A percentile compares a stretch with the other conserved stretches of the same genome.
These are phyloP conservation scores for Suillus americanus DNA, from an alignment of 768 basidiomycete species.

Conservation along the genomic window DNA sequence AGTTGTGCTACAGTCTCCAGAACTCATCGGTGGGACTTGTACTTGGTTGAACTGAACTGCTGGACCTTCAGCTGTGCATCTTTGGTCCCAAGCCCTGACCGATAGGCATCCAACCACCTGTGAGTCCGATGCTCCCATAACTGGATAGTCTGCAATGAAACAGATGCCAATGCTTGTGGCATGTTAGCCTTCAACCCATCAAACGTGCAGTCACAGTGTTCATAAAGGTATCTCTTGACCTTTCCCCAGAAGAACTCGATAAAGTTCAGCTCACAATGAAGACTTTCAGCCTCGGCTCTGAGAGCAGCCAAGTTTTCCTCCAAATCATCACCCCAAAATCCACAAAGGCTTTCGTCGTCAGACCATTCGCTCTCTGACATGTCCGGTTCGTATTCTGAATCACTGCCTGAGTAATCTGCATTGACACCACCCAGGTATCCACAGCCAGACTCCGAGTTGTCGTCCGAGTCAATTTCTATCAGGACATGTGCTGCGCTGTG, in stretches of 20 bases:
- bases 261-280: too few relatives aligned
- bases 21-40: background rate
- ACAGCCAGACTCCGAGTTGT: background rate
- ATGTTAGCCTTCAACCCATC: too few relatives aligned
- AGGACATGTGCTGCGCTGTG: background rate
- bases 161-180: too few relatives aligned
- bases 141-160: too few relatives aligned
- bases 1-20: too few relatives aligned
- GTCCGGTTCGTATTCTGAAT: background rate
- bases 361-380: background rate
- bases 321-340: background rate
- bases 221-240: too few relatives aligned
- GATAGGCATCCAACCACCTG: too few relatives aligned
- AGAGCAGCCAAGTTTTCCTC: background rate
- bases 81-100: too few relatives aligned
- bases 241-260: too few relatives aligned
- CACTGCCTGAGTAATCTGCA: background rate
- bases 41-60: constrained; percentile 13
- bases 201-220: too few relatives aligned
- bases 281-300: background rate
- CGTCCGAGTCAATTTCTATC: background rate
- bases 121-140: too few relatives aligned
- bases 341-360: background rate
- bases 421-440: constrained; percentile 5
- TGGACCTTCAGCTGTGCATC: constrained; percentile 12